Percentiles rank a stretch among this genome's conserved stretches.
phyloP scores from a whole-genome alignment of 2,329 filamentous ascomycete genomes.

The Penicillium hesseltinei region DNA sequence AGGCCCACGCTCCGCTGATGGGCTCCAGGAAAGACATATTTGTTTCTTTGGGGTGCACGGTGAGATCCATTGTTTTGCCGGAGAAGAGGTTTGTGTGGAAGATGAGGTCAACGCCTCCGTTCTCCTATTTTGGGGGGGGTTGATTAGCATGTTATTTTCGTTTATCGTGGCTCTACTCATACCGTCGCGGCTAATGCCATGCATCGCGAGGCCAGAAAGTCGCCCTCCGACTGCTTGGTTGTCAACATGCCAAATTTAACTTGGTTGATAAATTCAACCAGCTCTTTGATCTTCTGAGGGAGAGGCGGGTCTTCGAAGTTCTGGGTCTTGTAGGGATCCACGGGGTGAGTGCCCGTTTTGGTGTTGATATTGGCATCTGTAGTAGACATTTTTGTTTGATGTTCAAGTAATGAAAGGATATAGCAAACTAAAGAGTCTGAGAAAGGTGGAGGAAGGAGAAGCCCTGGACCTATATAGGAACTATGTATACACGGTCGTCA shows the following conservation, averaged over 20 bases:
- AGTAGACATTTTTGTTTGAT: slow-evolving; percentile 24
- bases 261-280: slow-evolving; percentile 66
- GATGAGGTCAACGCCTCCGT: slow-evolving; percentile 74
- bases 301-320: slow-evolving; percentile 70
- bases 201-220: slow-evolving; percentile 72
- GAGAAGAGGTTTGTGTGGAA: slow-evolving; percentile 92
- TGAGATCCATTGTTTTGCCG: slow-evolving; percentile 80
- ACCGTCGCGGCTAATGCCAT: slow-evolving; percentile 83
- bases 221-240: slow-evolving; percentile 61
- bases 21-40: slow-evolving; percentile 78
- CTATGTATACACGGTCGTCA: slow-evolving; percentile 17
- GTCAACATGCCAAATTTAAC: slow-evolving; percentile 90
- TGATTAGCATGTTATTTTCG: neutral
- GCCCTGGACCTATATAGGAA: slow-evolving; percentile 8
- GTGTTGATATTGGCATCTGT: slow-evolving; percentile 51
- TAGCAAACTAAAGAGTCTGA: neutral
- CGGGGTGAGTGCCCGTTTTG: slow-evolving; percentile 60
- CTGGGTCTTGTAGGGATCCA: slow-evolving; percentile 77
- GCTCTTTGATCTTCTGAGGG: slow-evolving; percentile 72
- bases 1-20: slow-evolving; percentile 78
- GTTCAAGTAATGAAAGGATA: neutral
- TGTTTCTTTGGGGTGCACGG: slow-evolving; percentile 65
- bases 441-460: neutral
- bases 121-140: slow-evolving; percentile 55
- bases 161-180: slow-evolving; percentile 21